Base-by-base conservation (phyloP, 2,329 filamentous ascomycete species). In the Metarhizium anisopliae region DNA sequence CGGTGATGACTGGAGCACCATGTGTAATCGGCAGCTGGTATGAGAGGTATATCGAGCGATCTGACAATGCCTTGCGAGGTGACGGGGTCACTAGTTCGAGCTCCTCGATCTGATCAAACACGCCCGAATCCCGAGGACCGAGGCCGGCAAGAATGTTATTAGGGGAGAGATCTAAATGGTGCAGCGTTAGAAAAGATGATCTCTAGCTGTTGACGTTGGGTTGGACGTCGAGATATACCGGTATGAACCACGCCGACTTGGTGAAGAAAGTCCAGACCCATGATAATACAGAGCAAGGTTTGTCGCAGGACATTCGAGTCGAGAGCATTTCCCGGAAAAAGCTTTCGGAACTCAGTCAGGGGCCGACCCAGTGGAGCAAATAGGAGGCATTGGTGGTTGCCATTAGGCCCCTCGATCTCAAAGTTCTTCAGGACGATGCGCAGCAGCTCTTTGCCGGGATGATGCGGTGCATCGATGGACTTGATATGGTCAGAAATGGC, bases 41-140 rank as follows among this genome's bases (percentile, higher is more conserved):
- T n/a, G 66, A 68, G 2, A 59, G 54, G 55, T 70, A 63, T 13
- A 68, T 63, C 2, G 59, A 61, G 4, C 67, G 63, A 55, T 66
- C 64, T 4, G 47, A 25, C 18, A 65, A 56, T n/a, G 66, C 50
- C 53, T 70, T 70, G 29, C 64, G 59, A 3, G 66, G 59, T 10
- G 55, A 57, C 6, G 66, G 64, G 8, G 36, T 32, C 20, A 29
- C 47, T 5, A 57, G 38, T 55, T 63, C 61, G 30, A 18, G 43
- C 32, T 57, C 7, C 43, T 61, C 59, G 8, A 63, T 47, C 16
- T 36, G 20, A 18, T 53, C 53, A 32, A 66, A 59, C 16, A 60
- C 18, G 0, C 54, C 36, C 13, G 20, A 18, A 52, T 65, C 59
- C 11, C 52, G 45, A 40, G 53, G 47, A 4, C 63, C 61, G n/a